phyloP scores from a whole-genome alignment of 495 filamentous ascomycete genomes.

The Hyaloscypha hepaticicola region DNA sequence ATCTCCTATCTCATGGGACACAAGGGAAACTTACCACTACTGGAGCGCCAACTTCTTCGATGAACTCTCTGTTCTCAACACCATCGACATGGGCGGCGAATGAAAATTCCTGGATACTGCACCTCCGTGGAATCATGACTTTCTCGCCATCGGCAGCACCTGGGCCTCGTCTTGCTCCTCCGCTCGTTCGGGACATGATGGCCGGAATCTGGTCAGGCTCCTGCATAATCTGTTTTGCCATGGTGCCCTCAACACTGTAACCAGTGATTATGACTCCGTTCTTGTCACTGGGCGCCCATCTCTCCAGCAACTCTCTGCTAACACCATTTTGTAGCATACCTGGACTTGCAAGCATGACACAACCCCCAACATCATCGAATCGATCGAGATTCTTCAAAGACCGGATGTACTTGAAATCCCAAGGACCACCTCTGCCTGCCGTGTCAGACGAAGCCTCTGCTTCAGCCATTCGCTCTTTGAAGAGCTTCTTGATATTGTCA shows the following conservation, averaged over 20 bases:
- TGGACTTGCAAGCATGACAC: conserved; percentile 94
- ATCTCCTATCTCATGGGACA: background rate
- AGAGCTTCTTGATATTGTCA: conserved; percentile 92
- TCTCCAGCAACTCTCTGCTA: conserved; percentile 84
- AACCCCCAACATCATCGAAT: conserved; percentile 93
- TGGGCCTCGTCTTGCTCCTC: conserved; percentile 52
- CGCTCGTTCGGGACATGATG: conserved; percentile 72
- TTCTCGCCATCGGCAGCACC: conserved; percentile 65
- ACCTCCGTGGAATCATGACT: conserved; percentile 87
- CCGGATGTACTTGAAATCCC: conserved; percentile 92
- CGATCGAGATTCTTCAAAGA: conserved; percentile 88
- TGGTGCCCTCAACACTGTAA: conserved; percentile 97
- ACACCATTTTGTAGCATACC: conserved; percentile 98
- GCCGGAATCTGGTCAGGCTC: conserved; percentile 92
- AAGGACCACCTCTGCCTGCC: conserved; percentile 78
- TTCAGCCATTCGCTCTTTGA: conserved; percentile 82
- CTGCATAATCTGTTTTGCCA: conserved; percentile 91
- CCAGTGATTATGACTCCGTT: conserved; percentile 98
- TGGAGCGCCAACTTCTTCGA: conserved; percentile 85
- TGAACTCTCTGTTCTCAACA: conserved; percentile 91
- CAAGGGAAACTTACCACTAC: conserved; percentile 70
- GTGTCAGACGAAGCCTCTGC: conserved; percentile 71
- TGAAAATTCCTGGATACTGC: conserved; percentile 86
- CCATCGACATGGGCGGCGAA: conserved; percentile 98
- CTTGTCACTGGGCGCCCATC: conserved; percentile 92